phyloP scores from a whole-genome alignment of 306 rosid genomes.

The Biancaea sappan region DNA sequence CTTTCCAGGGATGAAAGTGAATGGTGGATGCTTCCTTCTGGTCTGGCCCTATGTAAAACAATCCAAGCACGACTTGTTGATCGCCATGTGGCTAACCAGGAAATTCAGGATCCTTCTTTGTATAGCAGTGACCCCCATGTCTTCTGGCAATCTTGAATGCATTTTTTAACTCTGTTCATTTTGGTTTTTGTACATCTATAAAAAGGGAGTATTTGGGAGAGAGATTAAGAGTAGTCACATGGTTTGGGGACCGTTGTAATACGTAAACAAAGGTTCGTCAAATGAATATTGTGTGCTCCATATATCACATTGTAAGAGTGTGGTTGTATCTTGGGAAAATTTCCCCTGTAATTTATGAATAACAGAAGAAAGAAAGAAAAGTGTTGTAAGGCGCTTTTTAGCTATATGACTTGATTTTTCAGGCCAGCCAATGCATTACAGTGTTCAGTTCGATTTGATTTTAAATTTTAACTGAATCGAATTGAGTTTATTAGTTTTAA shows the following conservation, averaged over 20 bases:
- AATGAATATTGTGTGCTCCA: neutral
- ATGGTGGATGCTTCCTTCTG: constrained; percentile 77
- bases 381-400: no score
- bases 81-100: constrained; percentile 66
- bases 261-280: neutral
- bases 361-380: no score
- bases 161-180: neutral
- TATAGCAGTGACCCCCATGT: constrained; percentile 60
- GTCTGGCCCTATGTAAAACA: constrained; percentile 54
- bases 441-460: no score
- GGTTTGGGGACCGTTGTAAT: neutral
- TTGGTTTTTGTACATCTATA: neutral
- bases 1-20: constrained; percentile 69
- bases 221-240: neutral
- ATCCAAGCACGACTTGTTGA: constrained; percentile 62
- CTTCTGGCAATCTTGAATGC: constrained; percentile 59
- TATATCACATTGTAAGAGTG: no score
- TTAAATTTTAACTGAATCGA: no score
- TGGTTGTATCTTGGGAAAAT: no score
- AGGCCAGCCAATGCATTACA: no score
- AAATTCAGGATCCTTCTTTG: constrained; percentile 63
- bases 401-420: no score
- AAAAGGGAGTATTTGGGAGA: neutral
- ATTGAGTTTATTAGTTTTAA: no score
- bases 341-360: no score